Evolutionary conservation across 1,139 yeast genomes (phyloP), one percentile per base, ranked within the genome.

Genomic region (Nadsonia starkeyi-henricii): DNA sequence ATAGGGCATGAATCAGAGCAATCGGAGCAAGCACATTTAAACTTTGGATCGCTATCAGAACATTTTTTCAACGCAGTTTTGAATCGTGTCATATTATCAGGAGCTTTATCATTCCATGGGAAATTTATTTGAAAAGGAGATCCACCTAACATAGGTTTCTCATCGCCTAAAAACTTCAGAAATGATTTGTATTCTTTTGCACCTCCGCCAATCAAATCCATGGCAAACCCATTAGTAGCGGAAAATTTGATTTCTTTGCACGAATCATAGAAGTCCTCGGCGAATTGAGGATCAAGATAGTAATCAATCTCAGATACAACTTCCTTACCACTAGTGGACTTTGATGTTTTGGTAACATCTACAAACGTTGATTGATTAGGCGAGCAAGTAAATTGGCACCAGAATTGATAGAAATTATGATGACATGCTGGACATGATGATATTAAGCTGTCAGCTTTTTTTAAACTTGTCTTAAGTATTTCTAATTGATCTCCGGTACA

Each of bases 141-240:
- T 0, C 97, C 97, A 0, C 97, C 97, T 4, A 91, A 69, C 54
- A 85, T 58, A 0, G 97, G 97, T 61, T 89, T 89, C 57, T 88
- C 94, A 61, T 89, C 97, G 5, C 97, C 97, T 50, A 91, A 66
- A 60, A 89, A 91, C 64, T 86, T 85, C 56, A 91, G 69, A 61
- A 91, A 91, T 48, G 78, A 78, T 43, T 69, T 60, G 60, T 77
- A 85, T 58, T 80, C 77, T 51, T 72, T 74, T 2, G 97, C 97
- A 0, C 97, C 97, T 9, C 98, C 98, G 5, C 98, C 98, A 47
- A 91, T 82, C 47, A 91, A 72, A 61, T 91, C 97, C 96, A 91
- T 88, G 8, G 96, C 97, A 58, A 76, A 85, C 2, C 97, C 96
- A 64, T 89, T 89, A 9, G 97, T 88, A 4, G 96, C 96, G 2